Percentiles rank a stretch among this genome's conserved stretches.
phyloP scores from a whole-genome alignment of 176 grass and related monocot genomes.

The Aegilops speltoides region DNA sequence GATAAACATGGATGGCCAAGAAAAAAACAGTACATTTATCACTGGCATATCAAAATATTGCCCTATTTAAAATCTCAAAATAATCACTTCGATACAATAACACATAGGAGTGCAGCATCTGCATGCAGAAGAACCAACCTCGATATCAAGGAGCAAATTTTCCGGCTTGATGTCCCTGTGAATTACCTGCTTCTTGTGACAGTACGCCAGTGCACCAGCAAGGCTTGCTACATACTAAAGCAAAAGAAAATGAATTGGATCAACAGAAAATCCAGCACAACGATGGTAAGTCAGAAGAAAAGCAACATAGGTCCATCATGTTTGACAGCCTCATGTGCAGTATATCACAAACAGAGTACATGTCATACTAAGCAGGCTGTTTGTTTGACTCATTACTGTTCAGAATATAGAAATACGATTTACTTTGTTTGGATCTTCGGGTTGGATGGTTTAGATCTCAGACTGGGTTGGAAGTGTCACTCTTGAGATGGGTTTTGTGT shows the following conservation, averaged over 20 bases:
- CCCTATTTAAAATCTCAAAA: not conserved
- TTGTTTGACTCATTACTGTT: not conserved
- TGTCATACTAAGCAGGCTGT: not conserved
- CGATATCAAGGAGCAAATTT: constrained; percentile 86
- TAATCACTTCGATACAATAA: not conserved
- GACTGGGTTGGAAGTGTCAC: not conserved
- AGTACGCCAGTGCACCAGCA: constrained; percentile 72
- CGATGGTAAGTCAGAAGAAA: constrained; percentile 27
- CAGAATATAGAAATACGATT: not conserved
- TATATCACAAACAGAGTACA: not conserved
- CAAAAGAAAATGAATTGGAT: not conserved
- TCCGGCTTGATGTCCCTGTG: constrained; percentile 98
- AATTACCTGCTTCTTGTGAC: constrained; percentile 94
- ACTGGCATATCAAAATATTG: not conserved
- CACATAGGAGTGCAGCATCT: not conserved
- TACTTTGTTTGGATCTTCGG: not conserved
- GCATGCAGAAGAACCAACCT: constrained; percentile 45
- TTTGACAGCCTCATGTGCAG: not conserved
- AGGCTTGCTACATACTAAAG: constrained; percentile 79
- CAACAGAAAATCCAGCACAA: not conserved
- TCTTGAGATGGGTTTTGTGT: not conserved
- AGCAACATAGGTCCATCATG: not conserved
- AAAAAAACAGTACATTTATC: not conserved
- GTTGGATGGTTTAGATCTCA: not conserved
- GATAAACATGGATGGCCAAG: not conserved